phyloP scores from a whole-genome alignment of 106 monocot species.

The Phalaenopsis aphrodite region DNA sequence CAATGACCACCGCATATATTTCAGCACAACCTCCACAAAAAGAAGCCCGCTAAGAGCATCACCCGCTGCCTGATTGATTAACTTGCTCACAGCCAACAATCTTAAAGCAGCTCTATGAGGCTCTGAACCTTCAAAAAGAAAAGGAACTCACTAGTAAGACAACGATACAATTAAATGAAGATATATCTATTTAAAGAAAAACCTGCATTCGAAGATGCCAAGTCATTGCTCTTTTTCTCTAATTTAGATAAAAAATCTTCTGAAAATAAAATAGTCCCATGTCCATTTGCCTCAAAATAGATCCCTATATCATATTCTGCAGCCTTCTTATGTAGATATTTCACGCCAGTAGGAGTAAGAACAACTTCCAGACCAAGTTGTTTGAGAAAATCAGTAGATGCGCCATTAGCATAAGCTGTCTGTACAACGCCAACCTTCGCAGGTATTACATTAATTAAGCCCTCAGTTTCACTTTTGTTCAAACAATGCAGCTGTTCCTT shows the following conservation, averaged over 20 bases:
- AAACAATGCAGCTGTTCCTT: conserved; percentile 58
- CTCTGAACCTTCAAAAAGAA: conserved; percentile 39
- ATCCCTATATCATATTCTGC: conserved; percentile 81
- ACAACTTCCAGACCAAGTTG: conserved; percentile 66
- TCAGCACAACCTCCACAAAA: conserved; percentile 76
- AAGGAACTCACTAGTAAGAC: not conserved
- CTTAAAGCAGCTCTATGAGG: conserved; percentile 59
- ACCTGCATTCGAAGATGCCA: conserved; percentile 47
- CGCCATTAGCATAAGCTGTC: conserved; percentile 98
- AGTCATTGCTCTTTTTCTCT: conserved; percentile 31
- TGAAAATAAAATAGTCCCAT: conserved; percentile 84
- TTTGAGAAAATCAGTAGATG: conserved; percentile 72
- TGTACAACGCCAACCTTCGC: conserved; percentile 69
- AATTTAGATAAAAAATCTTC: conserved; percentile 38
- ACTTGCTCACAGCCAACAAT: conserved; percentile 60
- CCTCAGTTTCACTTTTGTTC: conserved; percentile 15
- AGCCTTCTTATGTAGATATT: conserved; percentile 86
- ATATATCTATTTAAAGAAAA: conserved; percentile 5
- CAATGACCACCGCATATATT: conserved; percentile 75
- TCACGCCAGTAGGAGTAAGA: conserved; percentile 84
- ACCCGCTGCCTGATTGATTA: conserved; percentile 92
- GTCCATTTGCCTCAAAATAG: conserved; percentile 95
- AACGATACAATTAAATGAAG: not conserved
- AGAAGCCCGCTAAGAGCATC: conserved; percentile 90
- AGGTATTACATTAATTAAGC: conserved; percentile 15